Base-by-base conservation (phyloP, 306 rosid genomes). In the Sophora flavescens region DNA sequence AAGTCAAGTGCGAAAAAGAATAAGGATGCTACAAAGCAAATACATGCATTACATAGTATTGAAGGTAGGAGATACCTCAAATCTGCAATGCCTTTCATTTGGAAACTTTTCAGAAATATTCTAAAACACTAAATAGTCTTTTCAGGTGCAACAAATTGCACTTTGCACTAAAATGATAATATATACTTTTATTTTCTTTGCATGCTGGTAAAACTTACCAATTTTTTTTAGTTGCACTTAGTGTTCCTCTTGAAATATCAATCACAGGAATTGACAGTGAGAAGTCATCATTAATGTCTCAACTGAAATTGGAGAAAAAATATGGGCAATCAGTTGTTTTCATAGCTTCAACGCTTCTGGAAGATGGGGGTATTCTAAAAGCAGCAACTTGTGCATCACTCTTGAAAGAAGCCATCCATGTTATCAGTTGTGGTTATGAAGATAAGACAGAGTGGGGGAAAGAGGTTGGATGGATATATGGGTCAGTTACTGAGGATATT, bases 371-470 rank as follows among this genome's bases (percentile, higher is more conserved):
- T 56, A 78, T 88, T 78, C 92, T 85, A 11, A 86, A 78, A 79
- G 91, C 78, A 64, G 86, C 88, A 72, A 79, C 83, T 66, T 88
- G 96, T 41, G 92, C 93, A 70, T 93, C 96, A 1, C 97, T 93
- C 38, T 87, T 93, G 87, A 93, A 91, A 80, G 98, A 93, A 85
- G 98, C 97, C 76, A 89, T 93, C 62, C 98, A 93, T 72, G 98
- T 93, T 52, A 93, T 93, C 63, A 88, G 97, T 61, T 93, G 98
- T 26, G 98, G 98, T 79, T 93, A 93, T 68, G 98, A 93, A 82
- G 98, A 93, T 69, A 93, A 93, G 83, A 81, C 98, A 10, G 98
- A 93, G 70, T 93, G 98, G 98, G n/a, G n/a, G n/a, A n/a, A n/a
- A n/a, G n/a, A n/a, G n/a, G n/a, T n/a, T n/a, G n/a, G n/a, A n/a